phyloP scores from a whole-genome alignment of 768 basidiomycete genomes.

The Mrakia frigida region DNA sequence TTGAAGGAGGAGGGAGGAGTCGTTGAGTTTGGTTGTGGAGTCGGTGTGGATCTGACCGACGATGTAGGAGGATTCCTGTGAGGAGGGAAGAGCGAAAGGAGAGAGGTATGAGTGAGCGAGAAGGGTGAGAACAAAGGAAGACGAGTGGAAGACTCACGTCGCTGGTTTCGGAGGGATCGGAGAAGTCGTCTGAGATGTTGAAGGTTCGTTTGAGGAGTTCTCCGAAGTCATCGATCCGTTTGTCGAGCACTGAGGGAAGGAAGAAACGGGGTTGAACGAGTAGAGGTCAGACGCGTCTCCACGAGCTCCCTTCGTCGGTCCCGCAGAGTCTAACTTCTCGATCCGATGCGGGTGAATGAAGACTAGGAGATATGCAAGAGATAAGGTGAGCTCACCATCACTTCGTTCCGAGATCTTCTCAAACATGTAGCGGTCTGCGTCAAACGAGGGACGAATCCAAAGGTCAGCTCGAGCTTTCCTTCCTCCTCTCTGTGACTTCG shows the following conservation, averaged over 20 bases:
- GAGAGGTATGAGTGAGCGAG: background rate
- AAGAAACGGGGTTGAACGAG: background rate
- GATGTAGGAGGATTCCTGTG: constrained; percentile 62
- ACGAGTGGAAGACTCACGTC: constrained; percentile 48
- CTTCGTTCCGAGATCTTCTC: constrained; percentile 81
- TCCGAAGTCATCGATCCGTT: constrained; percentile 78
- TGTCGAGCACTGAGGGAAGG: constrained; percentile 78
- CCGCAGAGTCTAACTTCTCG: too few species aligned
- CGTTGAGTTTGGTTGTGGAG: constrained; percentile 56
- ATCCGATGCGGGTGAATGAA: background rate
- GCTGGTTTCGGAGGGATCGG: constrained; percentile 59
- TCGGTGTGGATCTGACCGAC: constrained; percentile 57
- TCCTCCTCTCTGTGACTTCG: background rate
- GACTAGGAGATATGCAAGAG: background rate
- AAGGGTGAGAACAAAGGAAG: background rate
- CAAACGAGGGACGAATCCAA: background rate
- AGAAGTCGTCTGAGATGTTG: constrained; percentile 60
- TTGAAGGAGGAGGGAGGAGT: constrained; percentile 71
- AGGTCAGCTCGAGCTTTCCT: background rate
- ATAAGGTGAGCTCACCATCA: constrained; percentile 54
- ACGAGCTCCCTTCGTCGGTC: background rate
- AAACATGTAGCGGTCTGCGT: constrained; percentile 76
- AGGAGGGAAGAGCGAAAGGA: constrained; percentile 1
- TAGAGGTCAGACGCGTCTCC: background rate
- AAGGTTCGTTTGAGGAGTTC: constrained; percentile 68